Base-by-base conservation (phyloP, 2,329 filamentous ascomycete genomes). In the Clarireedia sp. region DNA sequence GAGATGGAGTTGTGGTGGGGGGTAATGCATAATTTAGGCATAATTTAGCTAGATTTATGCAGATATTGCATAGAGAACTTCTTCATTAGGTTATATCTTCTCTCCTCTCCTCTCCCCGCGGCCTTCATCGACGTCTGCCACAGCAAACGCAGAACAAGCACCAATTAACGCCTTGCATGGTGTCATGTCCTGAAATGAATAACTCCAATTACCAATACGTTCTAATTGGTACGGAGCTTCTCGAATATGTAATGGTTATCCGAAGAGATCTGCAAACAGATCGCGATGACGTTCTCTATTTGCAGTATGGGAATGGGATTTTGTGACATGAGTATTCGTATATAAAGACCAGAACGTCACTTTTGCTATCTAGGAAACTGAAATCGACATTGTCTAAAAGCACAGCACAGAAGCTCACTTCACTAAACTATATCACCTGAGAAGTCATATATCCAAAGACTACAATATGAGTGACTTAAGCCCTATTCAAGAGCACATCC, bases 401-500 rank as follows among this genome's bases (percentile, higher is more conserved):
- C 14, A 46, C 23, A 46, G 17, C 40, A 21, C 12, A 5, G n/a
- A 12, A 19, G 3, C 16, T 43, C 40, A 14, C 17, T 10, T 21
- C 29, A 3, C 12, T 33, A 10, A 33, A 14, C 29, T 33, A 33
- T 12, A 12, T 12, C 3, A 33, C 29, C 12, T 33, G 9, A 33
- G 9, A 33, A 33, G 9, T 43, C 7, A 41, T 4, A 10, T 6
- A n/a, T 17, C 16, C n/a, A 23, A 19, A 43, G 16, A 43, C 40
- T 19, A 23, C 4, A 9, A 14, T 8, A n/a, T 24, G 10, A 16
- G 45, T 41, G 4, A 24, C 4, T 52, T 9, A 14, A 73, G 75
- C 46, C 66, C 72, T 14, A 75, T 75, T 54, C 78, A 81, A 62
- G 68, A 78, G 59, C 80, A 82, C 57, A 68, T 86, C 21, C 72